Percentiles rank a stretch among this genome's conserved stretches.
These are phyloP conservation scores for Alternaria sp. DNA, from an alignment of 2,329 filamentous ascomycete genomes.

Conservation along the genomic window DNA sequence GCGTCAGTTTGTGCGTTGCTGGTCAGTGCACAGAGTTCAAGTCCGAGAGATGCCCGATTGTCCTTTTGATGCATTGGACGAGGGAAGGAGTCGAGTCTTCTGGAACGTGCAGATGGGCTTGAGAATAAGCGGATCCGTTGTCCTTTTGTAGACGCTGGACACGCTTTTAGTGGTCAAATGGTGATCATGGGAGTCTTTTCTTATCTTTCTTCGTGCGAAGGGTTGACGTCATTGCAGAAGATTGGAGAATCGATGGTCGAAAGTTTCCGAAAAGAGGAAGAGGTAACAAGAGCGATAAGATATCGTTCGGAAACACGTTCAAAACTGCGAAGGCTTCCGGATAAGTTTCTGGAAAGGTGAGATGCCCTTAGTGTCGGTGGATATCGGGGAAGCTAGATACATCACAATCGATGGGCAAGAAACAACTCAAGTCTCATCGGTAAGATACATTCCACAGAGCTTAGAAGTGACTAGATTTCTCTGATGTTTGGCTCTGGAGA, in stretches of 20 bases:
- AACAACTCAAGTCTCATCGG: not conserved
- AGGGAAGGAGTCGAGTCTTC: not conserved
- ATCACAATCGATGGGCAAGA: not conserved
- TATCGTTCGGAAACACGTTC: not conserved
- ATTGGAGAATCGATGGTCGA: not conserved
- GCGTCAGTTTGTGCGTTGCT: not conserved
- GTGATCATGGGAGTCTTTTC: not conserved
- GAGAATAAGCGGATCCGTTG: not conserved
- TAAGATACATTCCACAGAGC: not conserved
- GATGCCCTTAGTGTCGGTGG: no score
- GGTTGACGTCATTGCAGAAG: not conserved
- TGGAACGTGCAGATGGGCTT: not conserved
- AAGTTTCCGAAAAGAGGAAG: no score
- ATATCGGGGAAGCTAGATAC: not conserved
- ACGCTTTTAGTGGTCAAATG: not conserved
- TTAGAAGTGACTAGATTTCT: not conserved
- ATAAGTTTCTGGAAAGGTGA: no score
- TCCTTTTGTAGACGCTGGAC: not conserved
- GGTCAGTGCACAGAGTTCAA: not conserved
- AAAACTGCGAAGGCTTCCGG: rapidly evolving
- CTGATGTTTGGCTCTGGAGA: not conserved
- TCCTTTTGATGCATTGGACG: not conserved
- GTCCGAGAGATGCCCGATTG: constrained; percentile 1
- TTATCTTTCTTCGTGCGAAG: not conserved
- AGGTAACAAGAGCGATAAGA: not conserved